Percentiles rank a stretch among this genome's conserved stretches.
These are phyloP conservation scores for Arabis hirsuta DNA, from an alignment of 345 rosid species.

Conservation along the genomic window DNA sequence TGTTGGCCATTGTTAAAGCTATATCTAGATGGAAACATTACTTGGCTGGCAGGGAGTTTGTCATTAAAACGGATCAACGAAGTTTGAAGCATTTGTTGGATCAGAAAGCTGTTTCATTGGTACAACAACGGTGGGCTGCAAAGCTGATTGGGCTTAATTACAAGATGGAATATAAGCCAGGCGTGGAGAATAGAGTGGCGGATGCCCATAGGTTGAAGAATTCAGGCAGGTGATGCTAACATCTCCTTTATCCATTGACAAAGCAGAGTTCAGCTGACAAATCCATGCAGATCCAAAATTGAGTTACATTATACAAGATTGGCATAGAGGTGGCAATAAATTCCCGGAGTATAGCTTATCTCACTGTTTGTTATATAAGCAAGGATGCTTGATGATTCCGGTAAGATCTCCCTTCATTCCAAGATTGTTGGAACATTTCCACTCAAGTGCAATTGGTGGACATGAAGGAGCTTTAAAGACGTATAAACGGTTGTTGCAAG, in stretches of 20 bases:
- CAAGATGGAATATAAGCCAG: no score
- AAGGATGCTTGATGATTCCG: background rate
- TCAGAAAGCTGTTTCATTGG: background rate
- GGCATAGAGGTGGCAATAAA: no score
- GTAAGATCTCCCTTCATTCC: background rate
- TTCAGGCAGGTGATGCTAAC: no score
- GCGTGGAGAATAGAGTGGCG: no score
- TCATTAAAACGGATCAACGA: background rate
- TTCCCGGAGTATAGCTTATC: no score
- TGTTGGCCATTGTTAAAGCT: background rate
- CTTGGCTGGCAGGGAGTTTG: background rate
- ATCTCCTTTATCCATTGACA: no score
- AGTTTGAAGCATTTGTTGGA: background rate
- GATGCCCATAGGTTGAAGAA: no score
- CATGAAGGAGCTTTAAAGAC: background rate
- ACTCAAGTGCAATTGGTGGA: background rate
- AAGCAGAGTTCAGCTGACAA: fast-evolving
- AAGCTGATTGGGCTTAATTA: no score
- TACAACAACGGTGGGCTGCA: background rate
- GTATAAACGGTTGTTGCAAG: background rate
- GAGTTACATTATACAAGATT: fast-evolving
- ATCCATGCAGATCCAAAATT: no score
- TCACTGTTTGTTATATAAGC: background rate
- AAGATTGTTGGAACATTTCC: background rate
- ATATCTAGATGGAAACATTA: background rate